phyloP scores from a whole-genome alignment of 2,329 filamentous ascomycete genomes.

The Exophiala oligosperma region DNA sequence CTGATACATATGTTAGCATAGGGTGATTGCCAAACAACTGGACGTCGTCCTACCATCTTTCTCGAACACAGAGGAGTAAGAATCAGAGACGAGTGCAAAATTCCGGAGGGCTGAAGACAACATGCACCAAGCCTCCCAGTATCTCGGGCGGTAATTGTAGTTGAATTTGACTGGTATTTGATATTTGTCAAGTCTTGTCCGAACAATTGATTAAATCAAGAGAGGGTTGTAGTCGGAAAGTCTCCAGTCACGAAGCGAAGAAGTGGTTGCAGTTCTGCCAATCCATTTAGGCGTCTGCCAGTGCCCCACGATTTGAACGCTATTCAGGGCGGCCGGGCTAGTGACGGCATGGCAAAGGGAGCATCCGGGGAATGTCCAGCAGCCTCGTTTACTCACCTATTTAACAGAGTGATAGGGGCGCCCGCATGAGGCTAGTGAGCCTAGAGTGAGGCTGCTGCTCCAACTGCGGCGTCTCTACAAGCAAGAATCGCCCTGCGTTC shows the following conservation, averaged over 20 bases:
- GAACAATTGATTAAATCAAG: not conserved
- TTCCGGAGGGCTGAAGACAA: not conserved
- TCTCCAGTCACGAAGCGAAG: conserved; percentile 14
- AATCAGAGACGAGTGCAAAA: not conserved
- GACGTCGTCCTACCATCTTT: conserved; percentile 23
- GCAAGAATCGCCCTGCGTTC: not conserved
- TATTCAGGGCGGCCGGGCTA: not conserved
- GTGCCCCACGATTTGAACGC: conserved; percentile 13
- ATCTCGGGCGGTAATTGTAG: not conserved
- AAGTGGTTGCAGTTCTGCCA: not conserved
- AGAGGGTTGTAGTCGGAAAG: conserved; percentile 10
- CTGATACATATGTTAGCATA: conserved; percentile 5
- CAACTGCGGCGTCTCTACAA: not conserved
- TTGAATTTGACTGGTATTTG: not conserved
- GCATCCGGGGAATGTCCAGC: conserved; percentile 5
- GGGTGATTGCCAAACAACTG: conserved; percentile 5
- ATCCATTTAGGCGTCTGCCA: not conserved
- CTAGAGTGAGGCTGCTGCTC: not conserved
- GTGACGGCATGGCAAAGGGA: conserved; percentile 6
- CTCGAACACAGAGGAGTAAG: conserved; percentile 6
- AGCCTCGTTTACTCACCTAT: no score
- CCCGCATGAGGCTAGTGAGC: no score
- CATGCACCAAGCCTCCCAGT: not conserved
- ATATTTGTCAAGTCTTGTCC: not conserved
- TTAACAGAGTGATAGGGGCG: no score